Conservation (phyloP, 495 filamentous ascomycete genomes). For the Diplogelasinospora grovesii region DNA sequence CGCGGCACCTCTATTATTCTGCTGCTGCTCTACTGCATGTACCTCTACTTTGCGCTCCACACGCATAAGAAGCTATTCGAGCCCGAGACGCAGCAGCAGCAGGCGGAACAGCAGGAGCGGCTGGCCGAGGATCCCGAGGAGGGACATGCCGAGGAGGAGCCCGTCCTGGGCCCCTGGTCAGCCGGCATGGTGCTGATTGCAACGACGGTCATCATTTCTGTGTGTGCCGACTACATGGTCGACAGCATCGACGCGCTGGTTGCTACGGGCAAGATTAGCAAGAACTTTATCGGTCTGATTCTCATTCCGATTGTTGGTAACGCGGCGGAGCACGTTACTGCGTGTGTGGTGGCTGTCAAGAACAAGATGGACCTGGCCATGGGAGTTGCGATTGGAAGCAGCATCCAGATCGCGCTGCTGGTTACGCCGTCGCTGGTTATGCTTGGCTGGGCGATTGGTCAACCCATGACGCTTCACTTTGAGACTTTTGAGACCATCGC, state of each 20-base stretch:
- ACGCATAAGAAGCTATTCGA: conserved; percentile 80
- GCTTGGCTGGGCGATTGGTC: conserved; percentile 72
- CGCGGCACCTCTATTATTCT: conserved; percentile 88
- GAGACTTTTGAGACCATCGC: conserved; percentile 86
- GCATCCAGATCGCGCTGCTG: conserved; percentile 89
- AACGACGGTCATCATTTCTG: conserved; percentile 74
- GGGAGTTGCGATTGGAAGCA: conserved; percentile 86
- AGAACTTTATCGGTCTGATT: conserved; percentile 93
- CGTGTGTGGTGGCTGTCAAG: conserved; percentile 84
- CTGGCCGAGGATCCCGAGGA: conserved; percentile 32
- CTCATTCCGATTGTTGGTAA: conserved; percentile 96
- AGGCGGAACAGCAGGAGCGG: conserved; percentile 17
- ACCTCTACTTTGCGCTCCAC: conserved; percentile 83
- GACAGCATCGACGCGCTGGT: conserved; percentile 89
- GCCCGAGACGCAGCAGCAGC: conserved; percentile 41
- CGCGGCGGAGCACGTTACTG: conserved; percentile 94
- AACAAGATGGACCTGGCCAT: conserved; percentile 98
- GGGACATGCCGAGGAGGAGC: conserved; percentile 50
- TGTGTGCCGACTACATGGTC: conserved; percentile 92
- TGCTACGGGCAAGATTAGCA: conserved; percentile 75
- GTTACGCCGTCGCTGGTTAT: conserved; percentile 89
- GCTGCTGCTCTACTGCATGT: conserved; percentile 79
- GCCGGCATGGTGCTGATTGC: conserved; percentile 66
- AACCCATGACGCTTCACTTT: conserved; percentile 87
- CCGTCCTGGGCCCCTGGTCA: conserved; percentile 60